These are phyloP conservation scores for Luzula sylvatica DNA, from an alignment of 176 grass and related monocot species.

Conservation along the genomic window DNA sequence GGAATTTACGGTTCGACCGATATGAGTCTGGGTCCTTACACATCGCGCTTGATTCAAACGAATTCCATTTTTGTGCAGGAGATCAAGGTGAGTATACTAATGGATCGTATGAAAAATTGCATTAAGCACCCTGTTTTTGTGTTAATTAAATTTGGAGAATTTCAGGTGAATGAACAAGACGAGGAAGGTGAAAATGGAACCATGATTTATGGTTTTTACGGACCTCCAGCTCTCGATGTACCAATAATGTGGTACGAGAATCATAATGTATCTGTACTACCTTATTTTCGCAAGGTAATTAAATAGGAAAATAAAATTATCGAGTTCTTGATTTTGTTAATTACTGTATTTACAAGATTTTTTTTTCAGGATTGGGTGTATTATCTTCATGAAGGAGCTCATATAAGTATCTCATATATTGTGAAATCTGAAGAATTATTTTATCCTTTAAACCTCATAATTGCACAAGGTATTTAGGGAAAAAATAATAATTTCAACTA, in stretches of 20 bases:
- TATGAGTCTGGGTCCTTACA: slow-evolving; percentile 30
- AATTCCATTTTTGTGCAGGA: slow-evolving; percentile 34
- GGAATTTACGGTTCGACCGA: slow-evolving; percentile 35
- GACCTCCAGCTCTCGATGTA: slow-evolving; percentile 34
- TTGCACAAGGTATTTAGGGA: slow-evolving; percentile 37
- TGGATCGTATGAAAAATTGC: background rate
- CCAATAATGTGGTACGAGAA: slow-evolving; percentile 36
- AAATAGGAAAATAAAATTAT: background rate
- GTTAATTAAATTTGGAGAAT: slow-evolving; percentile 7
- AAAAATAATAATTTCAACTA: no score
- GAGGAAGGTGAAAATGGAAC: slow-evolving; percentile 3
- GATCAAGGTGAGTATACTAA: slow-evolving; percentile 28
- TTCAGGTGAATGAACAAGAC: slow-evolving; percentile 30
- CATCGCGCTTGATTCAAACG: slow-evolving; percentile 40
- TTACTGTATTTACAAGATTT: background rate
- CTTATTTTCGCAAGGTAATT: slow-evolving; percentile 45
- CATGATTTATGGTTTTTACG: slow-evolving; percentile 36
- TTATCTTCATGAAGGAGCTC: slow-evolving; percentile 46
- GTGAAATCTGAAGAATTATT: slow-evolving; percentile 21
- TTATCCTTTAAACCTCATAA: slow-evolving; percentile 36
- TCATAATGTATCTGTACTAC: slow-evolving; percentile 29
- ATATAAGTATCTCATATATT: slow-evolving; percentile 31
- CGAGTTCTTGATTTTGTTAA: background rate
- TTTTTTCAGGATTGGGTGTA: slow-evolving; percentile 51
- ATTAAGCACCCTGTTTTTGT: background rate